Conservation (phyloP, 2,329 filamentous ascomycete genomes). For the Microcyclosporella mali region DNA sequence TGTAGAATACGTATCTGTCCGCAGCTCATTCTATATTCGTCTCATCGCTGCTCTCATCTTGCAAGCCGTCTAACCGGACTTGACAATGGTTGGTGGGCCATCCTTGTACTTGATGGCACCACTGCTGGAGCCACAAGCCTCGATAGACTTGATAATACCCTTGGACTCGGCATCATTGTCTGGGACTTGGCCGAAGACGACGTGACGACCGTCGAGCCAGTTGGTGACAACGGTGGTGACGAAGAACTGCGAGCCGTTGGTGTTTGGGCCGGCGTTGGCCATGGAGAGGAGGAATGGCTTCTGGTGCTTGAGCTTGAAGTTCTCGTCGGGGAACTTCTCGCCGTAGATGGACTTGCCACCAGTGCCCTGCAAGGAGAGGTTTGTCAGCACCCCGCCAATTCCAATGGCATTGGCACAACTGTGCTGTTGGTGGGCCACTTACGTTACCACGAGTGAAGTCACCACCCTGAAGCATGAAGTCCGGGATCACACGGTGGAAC, state of each 20-base stretch:
- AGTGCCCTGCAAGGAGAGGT: slow-evolving; percentile 59
- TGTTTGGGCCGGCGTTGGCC: slow-evolving; percentile 98
- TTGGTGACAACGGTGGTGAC: slow-evolving; percentile 62
- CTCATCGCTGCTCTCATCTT: too few relatives aligned
- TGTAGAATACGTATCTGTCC: slow-evolving; percentile 1
- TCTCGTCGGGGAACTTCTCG: slow-evolving; percentile 95
- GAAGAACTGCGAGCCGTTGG: slow-evolving; percentile 72
- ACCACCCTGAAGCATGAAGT: slow-evolving; percentile 98
- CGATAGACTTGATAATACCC: slow-evolving; percentile 53
- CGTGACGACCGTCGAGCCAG: slow-evolving; percentile 73
- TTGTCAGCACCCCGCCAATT: slow-evolving; percentile 5
- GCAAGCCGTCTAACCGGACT: neutral
- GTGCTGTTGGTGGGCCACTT: slow-evolving; percentile 34
- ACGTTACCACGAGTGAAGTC: slow-evolving; percentile 95
- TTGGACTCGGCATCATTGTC: slow-evolving; percentile 48
- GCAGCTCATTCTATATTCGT: neutral
- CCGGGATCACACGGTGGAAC: slow-evolving; percentile 97
- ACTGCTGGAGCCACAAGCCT: slow-evolving; percentile 51
- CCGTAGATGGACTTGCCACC: slow-evolving; percentile 97
- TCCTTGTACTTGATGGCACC: slow-evolving; percentile 49
- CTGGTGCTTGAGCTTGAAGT: slow-evolving; percentile 86
- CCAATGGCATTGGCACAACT: too few relatives aligned
- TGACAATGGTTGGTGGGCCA: slow-evolving; percentile 47
- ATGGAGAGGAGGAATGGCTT: slow-evolving; percentile 92
- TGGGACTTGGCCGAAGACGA: slow-evolving; percentile 72